Conservation (phyloP, 805 yeast species). For the Nakazawaea ishiwadae region DNA sequence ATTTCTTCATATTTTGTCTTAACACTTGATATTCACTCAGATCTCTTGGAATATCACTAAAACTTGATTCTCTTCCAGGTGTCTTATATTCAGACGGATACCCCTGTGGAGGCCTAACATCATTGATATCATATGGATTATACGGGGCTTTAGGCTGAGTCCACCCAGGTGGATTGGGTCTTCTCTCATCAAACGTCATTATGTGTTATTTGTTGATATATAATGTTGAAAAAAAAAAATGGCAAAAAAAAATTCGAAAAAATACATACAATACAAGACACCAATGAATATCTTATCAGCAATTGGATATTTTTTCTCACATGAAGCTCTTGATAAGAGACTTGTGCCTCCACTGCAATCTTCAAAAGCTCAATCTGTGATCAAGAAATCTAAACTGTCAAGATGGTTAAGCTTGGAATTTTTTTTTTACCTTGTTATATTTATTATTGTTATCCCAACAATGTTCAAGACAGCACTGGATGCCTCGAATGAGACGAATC, state of each 20-base stretch:
- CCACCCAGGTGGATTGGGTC: constrained; percentile 80
- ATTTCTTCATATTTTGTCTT: constrained; percentile 66
- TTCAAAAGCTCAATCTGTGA: constrained; percentile 25
- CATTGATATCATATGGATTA: constrained; percentile 79
- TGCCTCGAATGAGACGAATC: constrained; percentile 70
- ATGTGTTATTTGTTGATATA: too few relatives aligned
- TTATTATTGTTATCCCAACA: constrained; percentile 69
- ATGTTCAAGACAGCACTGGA: constrained; percentile 80
- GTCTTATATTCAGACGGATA: constrained; percentile 77
- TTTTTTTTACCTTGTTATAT: constrained; percentile 57
- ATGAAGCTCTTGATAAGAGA: constrained; percentile 50
- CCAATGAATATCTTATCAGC: neutral
- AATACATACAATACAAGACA: neutral
- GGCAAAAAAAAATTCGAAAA: too few relatives aligned
- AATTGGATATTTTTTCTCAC: constrained; percentile 34
- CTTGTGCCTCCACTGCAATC: constrained; percentile 34
- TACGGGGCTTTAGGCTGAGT: constrained; percentile 78
- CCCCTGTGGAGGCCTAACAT: constrained; percentile 74
- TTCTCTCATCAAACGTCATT: too few relatives aligned
- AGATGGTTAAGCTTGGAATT: constrained; percentile 81
- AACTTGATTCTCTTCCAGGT: constrained; percentile 56
- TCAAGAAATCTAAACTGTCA: constrained; percentile 32
- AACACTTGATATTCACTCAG: constrained; percentile 65
- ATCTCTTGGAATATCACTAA: constrained; percentile 47
- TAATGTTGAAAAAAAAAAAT: neutral